A percentile compares a stretch with the other conserved stretches of the same genome.
These are phyloP conservation scores for Coccinonectria pachysandricola DNA, from an alignment of 2,329 filamentous ascomycete genomes.

Conservation along the genomic window DNA sequence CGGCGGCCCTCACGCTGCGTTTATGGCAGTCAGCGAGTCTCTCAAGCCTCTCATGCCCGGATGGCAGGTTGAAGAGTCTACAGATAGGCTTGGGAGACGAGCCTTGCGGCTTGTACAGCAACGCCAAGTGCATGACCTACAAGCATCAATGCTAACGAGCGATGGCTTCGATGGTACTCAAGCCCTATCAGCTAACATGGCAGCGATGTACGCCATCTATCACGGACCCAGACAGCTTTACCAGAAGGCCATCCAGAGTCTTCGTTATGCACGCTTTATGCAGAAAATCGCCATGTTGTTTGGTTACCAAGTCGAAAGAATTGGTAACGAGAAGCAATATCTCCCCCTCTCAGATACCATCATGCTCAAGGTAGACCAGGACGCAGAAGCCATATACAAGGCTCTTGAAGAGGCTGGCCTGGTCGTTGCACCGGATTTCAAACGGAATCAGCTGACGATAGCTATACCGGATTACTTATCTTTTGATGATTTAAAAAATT, in stretches of 20 bases:
- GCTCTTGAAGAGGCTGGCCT: no score
- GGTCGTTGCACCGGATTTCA: no score
- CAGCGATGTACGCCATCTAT: constrained; percentile 86
- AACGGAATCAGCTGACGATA: no score
- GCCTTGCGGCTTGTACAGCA: constrained; percentile 80
- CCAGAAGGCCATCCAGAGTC: constrained; percentile 69
- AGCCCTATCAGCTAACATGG: constrained; percentile 91
- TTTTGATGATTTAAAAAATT: no score
- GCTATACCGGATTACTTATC: no score
- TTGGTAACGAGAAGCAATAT: constrained; percentile 44
- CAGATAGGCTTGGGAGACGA: constrained; percentile 72
- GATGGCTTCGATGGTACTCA: constrained; percentile 97
- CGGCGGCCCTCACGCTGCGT: constrained; percentile 91
- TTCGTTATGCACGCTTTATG: constrained; percentile 59
- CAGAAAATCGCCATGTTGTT: constrained; percentile 52
- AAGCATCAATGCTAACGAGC: constrained; percentile 91
- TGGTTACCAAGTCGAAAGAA: constrained; percentile 53
- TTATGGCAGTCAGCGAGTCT: constrained; percentile 86
- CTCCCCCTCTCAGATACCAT: constrained; percentile 71
- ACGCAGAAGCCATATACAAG: no score
- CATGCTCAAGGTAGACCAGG: constrained; percentile 41
- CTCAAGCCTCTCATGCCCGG: constrained; percentile 93
- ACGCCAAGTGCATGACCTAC: constrained; percentile 91
- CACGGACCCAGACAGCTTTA: constrained; percentile 79
- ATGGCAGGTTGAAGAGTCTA: constrained; percentile 80